A percentile compares a stretch with the other conserved stretches of the same genome.
Conservation (phyloP, 2,329 filamentous ascomycete genomes). For the Trichoderma pleuroti region DNA sequence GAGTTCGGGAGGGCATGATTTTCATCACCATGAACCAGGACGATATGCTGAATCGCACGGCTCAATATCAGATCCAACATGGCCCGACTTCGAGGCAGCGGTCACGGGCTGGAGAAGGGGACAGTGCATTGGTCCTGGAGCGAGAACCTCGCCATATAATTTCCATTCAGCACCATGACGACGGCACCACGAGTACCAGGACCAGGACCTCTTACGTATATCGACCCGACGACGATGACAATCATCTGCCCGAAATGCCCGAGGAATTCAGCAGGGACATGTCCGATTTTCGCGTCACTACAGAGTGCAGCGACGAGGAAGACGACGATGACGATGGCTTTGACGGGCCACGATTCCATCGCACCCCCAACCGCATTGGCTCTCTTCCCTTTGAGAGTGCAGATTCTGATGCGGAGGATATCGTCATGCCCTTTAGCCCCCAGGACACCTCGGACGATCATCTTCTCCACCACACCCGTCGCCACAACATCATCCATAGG, state of each 20-base stretch:
- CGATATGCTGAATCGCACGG: slow-evolving; percentile 68
- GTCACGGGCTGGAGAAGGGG: slow-evolving; percentile 21
- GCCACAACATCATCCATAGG: slow-evolving; percentile 23
- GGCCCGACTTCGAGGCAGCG: slow-evolving; percentile 28
- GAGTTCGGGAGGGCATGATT: slow-evolving; percentile 86
- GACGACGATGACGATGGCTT: slow-evolving; percentile 40
- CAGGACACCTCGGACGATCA: slow-evolving; percentile 27
- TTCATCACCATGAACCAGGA: slow-evolving; percentile 85
- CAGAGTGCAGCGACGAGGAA: slow-evolving; percentile 60
- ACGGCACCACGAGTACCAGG: slow-evolving; percentile 48
- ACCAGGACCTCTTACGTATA: slow-evolving; percentile 45
- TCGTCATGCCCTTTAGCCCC: slow-evolving; percentile 26
- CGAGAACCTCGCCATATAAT: slow-evolving; percentile 38
- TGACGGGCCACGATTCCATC: slow-evolving; percentile 31
- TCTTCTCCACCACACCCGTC: slow-evolving; percentile 26
- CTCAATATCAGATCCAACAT: slow-evolving; percentile 72
- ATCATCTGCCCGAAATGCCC: slow-evolving; percentile 53
- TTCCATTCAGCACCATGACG: slow-evolving; percentile 51
- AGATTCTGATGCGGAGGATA: slow-evolving; percentile 36
- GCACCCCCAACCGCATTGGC: slow-evolving; percentile 51
- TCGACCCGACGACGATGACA: slow-evolving; percentile 38
- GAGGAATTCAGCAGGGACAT: slow-evolving; percentile 49
- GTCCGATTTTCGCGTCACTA: slow-evolving; percentile 53
- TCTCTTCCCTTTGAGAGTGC: slow-evolving; percentile 53
- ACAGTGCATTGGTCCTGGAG: slow-evolving; percentile 16